phyloP scores from a whole-genome alignment of 2,329 filamentous ascomycete genomes.

The Monosporascus sp. region DNA sequence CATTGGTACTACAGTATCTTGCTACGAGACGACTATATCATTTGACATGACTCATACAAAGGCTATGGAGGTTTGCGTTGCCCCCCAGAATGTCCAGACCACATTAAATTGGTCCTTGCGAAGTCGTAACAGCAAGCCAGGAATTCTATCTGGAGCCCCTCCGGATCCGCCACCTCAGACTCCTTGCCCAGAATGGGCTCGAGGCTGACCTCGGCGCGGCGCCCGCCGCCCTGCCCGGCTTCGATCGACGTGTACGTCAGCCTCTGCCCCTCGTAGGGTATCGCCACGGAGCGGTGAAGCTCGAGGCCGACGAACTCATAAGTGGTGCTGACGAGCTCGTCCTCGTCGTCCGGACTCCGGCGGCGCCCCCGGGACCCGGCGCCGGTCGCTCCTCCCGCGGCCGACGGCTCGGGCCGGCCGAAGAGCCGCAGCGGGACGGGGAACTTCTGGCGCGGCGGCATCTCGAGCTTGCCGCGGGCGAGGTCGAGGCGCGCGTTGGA shows the following conservation, averaged over 20 bases:
- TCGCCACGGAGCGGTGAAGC: constrained; percentile 41
- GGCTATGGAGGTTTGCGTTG: background rate
- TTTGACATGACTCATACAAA: too few relatives aligned
- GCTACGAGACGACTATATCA: background rate
- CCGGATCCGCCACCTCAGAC: background rate
- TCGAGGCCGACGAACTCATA: constrained; percentile 49
- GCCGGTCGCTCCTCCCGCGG: background rate
- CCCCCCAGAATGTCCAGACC: constrained; percentile 7
- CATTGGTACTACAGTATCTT: background rate
- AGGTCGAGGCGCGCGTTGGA: constrained; percentile 40
- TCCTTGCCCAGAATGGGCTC: constrained; percentile 21
- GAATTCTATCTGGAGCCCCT: constrained; percentile 12
- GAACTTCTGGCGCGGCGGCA: constrained; percentile 29
- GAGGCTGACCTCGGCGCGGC: constrained; percentile 46
- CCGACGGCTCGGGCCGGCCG: background rate
- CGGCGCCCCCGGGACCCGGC: too few relatives aligned
- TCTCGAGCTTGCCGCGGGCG: constrained; percentile 32
- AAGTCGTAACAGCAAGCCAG: constrained; percentile 14
- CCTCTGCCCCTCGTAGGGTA: constrained; percentile 38
- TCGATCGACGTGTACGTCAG: constrained; percentile 50
- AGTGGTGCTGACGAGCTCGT: constrained; percentile 14
- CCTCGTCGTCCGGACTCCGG: background rate
- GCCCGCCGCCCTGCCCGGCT: constrained; percentile 45
- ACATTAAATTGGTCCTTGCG: constrained; percentile 7
- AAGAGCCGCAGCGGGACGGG: constrained; percentile 25